Evolutionary conservation across 2,329 filamentous ascomycete species (phyloP).

Genomic region (Botrytis galanthina): DNA sequence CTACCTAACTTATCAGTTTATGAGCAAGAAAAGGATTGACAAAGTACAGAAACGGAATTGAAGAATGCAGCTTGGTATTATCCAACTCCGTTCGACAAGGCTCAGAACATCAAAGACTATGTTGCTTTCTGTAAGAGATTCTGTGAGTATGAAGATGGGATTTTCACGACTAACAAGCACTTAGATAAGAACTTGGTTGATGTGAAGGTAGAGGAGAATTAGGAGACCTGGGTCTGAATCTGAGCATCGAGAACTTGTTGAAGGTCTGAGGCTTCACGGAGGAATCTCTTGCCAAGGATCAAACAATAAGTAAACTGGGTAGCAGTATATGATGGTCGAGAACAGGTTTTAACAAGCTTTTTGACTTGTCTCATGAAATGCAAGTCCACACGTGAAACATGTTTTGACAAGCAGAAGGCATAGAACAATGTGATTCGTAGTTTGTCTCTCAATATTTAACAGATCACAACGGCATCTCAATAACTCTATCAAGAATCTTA

Average conservation of each 20-base stretch:
- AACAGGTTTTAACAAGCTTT: not conserved
- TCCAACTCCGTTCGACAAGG: constrained; percentile 42
- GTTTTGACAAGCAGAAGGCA: not conserved
- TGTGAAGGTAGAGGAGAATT: constrained; percentile 5
- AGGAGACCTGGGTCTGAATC: not conserved
- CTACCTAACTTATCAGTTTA: not conserved
- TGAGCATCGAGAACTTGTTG: not conserved
- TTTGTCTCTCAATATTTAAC: not conserved
- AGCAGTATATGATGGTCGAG: not conserved
- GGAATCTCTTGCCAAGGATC: not conserved
- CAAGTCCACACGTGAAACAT: not conserved
- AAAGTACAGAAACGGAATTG: constrained; percentile 38
- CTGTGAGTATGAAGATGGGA: not conserved
- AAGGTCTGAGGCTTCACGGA: not conserved
- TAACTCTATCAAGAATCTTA: not conserved
- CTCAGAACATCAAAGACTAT: constrained; percentile 44
- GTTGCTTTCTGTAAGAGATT: constrained; percentile 47
- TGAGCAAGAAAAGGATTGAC: not conserved
- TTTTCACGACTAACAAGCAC: not conserved
- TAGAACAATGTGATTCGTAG: not conserved
- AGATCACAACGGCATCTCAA: not conserved
- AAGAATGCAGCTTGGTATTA: constrained; percentile 50
- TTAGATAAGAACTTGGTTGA: constrained; percentile 20
- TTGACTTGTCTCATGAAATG: not conserved
- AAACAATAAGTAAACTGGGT: not conserved